Conservation (phyloP, 106 monocot species). For the Dendrobium nobile region DNA sequence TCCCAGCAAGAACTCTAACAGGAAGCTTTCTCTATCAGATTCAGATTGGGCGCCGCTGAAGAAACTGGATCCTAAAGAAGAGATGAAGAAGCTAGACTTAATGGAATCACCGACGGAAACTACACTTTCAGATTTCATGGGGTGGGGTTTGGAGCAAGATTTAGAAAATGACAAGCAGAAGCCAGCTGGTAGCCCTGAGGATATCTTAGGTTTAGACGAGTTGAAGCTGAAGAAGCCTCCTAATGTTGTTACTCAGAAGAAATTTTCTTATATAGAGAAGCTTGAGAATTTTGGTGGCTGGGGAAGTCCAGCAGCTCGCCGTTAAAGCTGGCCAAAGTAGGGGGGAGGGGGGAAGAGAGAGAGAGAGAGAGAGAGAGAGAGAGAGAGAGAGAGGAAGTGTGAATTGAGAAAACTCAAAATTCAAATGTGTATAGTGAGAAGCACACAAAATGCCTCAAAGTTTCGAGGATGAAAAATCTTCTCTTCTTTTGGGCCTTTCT, state of each 20-base stretch:
- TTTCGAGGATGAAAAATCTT: neutral
- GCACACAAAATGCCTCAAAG: too few species aligned
- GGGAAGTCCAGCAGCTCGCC: slow-evolving; percentile 54
- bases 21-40: slow-evolving; percentile 1
- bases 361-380: neutral
- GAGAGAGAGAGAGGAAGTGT: neutral
- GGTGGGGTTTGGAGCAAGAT: slow-evolving; percentile 49
- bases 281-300: slow-evolving; percentile 43
- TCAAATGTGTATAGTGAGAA: too few species aligned
- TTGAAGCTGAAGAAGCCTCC: slow-evolving; percentile 27
- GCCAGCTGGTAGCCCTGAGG: slow-evolving; percentile 7
- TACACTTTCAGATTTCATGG: slow-evolving; percentile 69
- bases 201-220: neutral
- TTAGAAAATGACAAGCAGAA: slow-evolving; percentile 25
- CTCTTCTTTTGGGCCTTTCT: neutral
- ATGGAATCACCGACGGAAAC: slow-evolving; percentile 28
- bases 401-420: too few species aligned
- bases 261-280: slow-evolving; percentile 46
- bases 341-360: neutral
- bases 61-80: slow-evolving; percentile 40
- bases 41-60: slow-evolving; percentile 14
- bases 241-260: slow-evolving; percentile 26
- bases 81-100: slow-evolving; percentile 53
- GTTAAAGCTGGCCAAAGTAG: slow-evolving; percentile 13
- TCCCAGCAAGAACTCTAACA: slow-evolving; percentile 12